Evolutionary conservation across 1,284 basidiomycete genomes (phyloP).

Genomic region (Tetrapyrgos nigripes): DNA sequence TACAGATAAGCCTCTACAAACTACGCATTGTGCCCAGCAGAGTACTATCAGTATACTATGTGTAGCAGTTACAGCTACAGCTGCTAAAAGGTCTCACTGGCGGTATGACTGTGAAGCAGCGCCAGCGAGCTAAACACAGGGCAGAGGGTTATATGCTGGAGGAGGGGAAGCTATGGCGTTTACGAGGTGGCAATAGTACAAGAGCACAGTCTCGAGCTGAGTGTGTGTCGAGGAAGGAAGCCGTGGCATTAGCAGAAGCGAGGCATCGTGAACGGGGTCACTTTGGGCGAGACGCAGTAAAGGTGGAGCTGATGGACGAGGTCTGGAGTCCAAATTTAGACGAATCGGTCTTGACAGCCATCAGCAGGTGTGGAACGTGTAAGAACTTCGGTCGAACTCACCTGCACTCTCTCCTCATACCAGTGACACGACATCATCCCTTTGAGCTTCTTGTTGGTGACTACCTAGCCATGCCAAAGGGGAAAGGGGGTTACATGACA

Average conservation of each 20-base stretch:
- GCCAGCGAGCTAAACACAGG: conserved; percentile 31
- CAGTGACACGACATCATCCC: conserved; percentile 40
- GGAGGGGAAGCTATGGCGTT: conserved; percentile 29
- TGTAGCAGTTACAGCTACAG: too few species aligned
- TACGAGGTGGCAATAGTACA: conserved; percentile 21
- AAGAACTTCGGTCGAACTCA: conserved; percentile 31
- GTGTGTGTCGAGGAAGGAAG: conserved; percentile 23
- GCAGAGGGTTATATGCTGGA: conserved; percentile 36
- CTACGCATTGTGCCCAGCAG: too few species aligned
- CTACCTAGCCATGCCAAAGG: conserved; percentile 39
- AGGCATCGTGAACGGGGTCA: conserved; percentile 34
- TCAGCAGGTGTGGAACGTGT: conserved; percentile 35
- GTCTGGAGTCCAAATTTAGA: conserved; percentile 37
- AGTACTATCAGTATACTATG: too few species aligned
- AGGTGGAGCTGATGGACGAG: conserved; percentile 30
- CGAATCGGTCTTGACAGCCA: conserved; percentile 31
- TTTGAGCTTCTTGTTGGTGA: conserved; percentile 42
- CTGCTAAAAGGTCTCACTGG: too few species aligned
- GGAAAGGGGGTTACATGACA: conserved; percentile 37
- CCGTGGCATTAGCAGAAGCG: conserved; percentile 11
- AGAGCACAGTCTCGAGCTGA: conserved; percentile 23
- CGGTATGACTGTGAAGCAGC: background rate
- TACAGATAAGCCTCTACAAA: too few species aligned
- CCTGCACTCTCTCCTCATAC: conserved; percentile 38
- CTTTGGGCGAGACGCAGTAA: conserved; percentile 34